Evolutionary conservation across 495 filamentous ascomycete genomes (phyloP).

Genomic region (Daldinia decipiens): DNA sequence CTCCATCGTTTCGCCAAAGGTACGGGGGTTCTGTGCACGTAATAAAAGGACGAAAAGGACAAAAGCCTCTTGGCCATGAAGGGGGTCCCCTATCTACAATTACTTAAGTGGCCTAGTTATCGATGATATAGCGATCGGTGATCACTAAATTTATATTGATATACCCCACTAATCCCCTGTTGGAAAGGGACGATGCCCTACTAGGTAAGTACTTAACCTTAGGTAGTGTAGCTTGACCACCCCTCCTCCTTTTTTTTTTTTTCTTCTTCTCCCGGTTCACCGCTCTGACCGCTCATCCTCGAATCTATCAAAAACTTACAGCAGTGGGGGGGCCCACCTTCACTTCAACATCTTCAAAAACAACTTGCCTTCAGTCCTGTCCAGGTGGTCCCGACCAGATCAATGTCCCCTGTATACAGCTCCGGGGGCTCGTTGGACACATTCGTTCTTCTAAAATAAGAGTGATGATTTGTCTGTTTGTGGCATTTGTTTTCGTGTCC

Average conservation of each 20-base stretch:
- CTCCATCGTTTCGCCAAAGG: constrained; percentile 7
- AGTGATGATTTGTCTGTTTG: constrained; percentile 30
- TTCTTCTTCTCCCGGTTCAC: constrained; percentile 23
- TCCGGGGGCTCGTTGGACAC: constrained; percentile 30
- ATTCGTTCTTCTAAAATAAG: constrained; percentile 32
- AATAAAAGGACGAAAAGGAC: neutral
- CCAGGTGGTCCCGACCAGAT: constrained; percentile 22
- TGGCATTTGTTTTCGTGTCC: constrained; percentile 9
- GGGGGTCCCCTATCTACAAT: neutral
- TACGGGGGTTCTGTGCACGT: neutral
- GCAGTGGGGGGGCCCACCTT: constrained; percentile 30
- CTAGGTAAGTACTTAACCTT: constrained; percentile 29
- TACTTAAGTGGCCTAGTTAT: neutral
- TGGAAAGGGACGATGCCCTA: constrained; percentile 11
- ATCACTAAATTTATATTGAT: neutral
- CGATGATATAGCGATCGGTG: neutral
- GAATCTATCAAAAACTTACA: constrained; percentile 34
- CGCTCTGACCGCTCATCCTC: constrained; percentile 38
- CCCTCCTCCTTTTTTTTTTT: constrained; percentile 28
- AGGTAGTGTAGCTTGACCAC: constrained; percentile 24
- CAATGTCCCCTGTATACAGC: constrained; percentile 30
- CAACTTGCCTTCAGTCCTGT: constrained; percentile 16
- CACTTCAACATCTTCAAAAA: constrained; percentile 44
- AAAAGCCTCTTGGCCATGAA: neutral
- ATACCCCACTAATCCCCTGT: constrained; percentile 29